Conservation (phyloP, 805 yeast genomes). For the Starmera caribaea region DNA sequence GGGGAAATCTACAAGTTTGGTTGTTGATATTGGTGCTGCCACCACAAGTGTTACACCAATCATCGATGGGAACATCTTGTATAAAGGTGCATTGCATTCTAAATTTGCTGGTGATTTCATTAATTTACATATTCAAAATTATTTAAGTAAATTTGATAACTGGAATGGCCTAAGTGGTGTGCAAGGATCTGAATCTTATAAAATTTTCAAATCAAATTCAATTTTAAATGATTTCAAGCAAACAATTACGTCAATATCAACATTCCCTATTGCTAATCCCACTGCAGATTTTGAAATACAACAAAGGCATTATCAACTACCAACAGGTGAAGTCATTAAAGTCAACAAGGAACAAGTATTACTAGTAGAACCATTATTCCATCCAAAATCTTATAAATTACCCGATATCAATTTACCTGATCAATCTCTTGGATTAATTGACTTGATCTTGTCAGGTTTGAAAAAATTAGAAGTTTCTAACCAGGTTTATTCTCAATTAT, state of each 20-base stretch:
- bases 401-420: slow-evolving; percentile 20
- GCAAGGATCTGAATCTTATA: slow-evolving; percentile 26
- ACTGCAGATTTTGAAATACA: slow-evolving; percentile 23
- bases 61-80: slow-evolving; percentile 60
- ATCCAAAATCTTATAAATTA: slow-evolving; percentile 44
- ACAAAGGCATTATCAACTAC: slow-evolving; percentile 45
- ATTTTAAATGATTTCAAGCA: slow-evolving; percentile 41
- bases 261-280: slow-evolving; percentile 27
- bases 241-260: slow-evolving; percentile 27
- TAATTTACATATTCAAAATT: slow-evolving; percentile 50
- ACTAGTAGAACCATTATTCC: slow-evolving; percentile 61
- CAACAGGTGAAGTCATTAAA: slow-evolving; percentile 38
- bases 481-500: slow-evolving; percentile 27
- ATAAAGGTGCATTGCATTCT: slow-evolving; percentile 55
- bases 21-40: slow-evolving; percentile 71
- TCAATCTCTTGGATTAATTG: slow-evolving; percentile 22
- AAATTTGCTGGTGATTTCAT: slow-evolving; percentile 81
- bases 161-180: slow-evolving; percentile 14
- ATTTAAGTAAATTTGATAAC: slow-evolving; percentile 27
- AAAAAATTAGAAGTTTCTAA: slow-evolving; percentile 32
- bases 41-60: slow-evolving; percentile 68
- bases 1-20: slow-evolving; percentile 69
- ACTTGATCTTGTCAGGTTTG: slow-evolving; percentile 29
- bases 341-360: slow-evolving; percentile 44
- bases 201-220: slow-evolving; percentile 26